Evolutionary conservation across 2,329 filamentous ascomycete genomes (phyloP), one percentile per base, ranked within the genome.

Genomic region (Talaromyces sp.): DNA sequence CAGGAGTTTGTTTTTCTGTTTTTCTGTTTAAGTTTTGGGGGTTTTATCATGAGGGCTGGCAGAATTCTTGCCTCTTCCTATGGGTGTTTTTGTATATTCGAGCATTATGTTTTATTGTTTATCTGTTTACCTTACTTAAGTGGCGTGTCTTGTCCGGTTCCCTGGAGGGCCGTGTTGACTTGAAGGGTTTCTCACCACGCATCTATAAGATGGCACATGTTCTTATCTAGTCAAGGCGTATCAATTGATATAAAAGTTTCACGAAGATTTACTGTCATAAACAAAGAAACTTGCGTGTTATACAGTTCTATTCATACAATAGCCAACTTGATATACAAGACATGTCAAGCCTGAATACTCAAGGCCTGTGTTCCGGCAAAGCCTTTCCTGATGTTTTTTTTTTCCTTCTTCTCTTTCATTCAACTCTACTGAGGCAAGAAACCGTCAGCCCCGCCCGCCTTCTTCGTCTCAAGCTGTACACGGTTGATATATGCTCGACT

Each of bases 401-500:
- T 6, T 35, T 17, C 6, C 14, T 4, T 6, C 35, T 27, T 27
- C 6, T 27, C 26, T 27, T 3, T 17, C 32, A n/a, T 35, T 38
- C 35, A n/a, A n/a, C 14, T 38, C 35, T 38, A 38, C 35, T 38
- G 35, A 27, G 26, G 26, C 17, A 38, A 38, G 4, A 38, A 13
- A 8, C 14, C 14, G 14, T 38, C 35, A 9, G 35, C 14, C 5
- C 68, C 69, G n/a, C 68, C 69, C 61, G 69, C 60, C 26, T 64
- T 78, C 78, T 88, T 86, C 65, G 82, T 81, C 74, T 88, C 85
- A 75, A 86, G 75, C 67, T 84, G 64, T 46, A 77, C 64, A 17
- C 75, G 82, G 64, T 76, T 75, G 69, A 91, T 84, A 73, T 91
- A 91, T 46, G 86, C 81, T 54, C 81, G 75, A 78, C 87, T 89